Conservation (phyloP, 1,284 basidiomycete genomes). For the Trichosporon ovoides region DNA sequence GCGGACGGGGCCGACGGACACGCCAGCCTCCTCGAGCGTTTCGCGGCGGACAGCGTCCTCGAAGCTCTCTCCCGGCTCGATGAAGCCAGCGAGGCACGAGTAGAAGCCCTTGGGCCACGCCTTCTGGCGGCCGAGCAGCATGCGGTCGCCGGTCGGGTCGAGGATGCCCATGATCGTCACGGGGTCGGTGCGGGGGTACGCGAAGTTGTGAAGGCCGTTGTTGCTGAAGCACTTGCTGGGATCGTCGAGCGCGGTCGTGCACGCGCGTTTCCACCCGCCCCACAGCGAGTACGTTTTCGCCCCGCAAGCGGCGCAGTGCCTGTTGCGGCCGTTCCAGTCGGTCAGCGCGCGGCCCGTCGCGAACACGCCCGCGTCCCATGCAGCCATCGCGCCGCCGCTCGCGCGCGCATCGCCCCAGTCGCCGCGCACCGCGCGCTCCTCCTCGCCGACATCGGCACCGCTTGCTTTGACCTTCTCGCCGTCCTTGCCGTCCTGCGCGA, state of each 20-base stretch:
- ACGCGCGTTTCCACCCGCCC: conserved; percentile 92
- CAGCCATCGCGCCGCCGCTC: conserved; percentile 52
- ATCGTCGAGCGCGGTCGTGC: conserved; percentile 56
- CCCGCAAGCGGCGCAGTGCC: conserved; percentile 88
- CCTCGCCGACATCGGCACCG: background rate
- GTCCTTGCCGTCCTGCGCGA: conserved; percentile 39
- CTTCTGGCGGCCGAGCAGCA: conserved; percentile 75
- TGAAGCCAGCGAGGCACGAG: conserved; percentile 83
- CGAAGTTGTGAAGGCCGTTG: conserved; percentile 77
- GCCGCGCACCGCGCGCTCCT: background rate
- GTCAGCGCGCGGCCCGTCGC: conserved; percentile 70
- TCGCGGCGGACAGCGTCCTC: conserved; percentile 91
- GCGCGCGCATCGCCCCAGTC: conserved; percentile 64
- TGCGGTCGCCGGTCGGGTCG: conserved; percentile 67
- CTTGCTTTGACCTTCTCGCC: conserved; percentile 50
- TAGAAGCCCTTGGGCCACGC: conserved; percentile 56
- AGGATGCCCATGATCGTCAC: conserved; percentile 83
- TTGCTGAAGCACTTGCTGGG: conserved; percentile 50
- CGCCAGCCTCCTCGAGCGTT: conserved; percentile 90
- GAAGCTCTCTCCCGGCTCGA: conserved; percentile 88
- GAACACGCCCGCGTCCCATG: conserved; percentile 62
- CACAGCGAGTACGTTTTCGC: conserved; percentile 77
- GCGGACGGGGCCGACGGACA: conserved; percentile 72
- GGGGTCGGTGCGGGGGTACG: conserved; percentile 80
- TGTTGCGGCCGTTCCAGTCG: conserved; percentile 85